Evolutionary conservation across 2,329 filamentous ascomycete genomes (phyloP).

Genomic region (Fusarium circinatum): DNA sequence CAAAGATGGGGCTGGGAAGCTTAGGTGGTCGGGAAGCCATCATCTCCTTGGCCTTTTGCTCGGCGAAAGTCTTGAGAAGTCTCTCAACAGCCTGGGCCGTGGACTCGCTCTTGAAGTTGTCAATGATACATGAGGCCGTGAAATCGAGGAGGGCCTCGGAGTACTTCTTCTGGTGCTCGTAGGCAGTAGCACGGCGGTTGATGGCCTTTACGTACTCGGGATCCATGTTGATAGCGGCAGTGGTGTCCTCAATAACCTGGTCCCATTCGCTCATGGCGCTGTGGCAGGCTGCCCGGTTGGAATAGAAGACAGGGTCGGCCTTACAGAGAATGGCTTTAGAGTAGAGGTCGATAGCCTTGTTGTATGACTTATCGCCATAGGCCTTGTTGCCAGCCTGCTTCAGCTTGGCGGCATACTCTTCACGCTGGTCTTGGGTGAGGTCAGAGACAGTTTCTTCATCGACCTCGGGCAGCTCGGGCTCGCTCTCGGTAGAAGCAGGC

Average conservation of each 20-base stretch:
- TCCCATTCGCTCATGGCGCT: constrained; percentile 94
- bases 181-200: constrained; percentile 95
- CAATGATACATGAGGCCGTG: constrained; percentile 98
- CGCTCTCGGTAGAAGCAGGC: constrained; percentile 63
- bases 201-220: constrained; percentile 97
- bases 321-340: constrained; percentile 97
- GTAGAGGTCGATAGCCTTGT: constrained; percentile 93
- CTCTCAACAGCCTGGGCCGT: constrained; percentile 92
- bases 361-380: constrained; percentile 93
- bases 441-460: constrained; percentile 65
- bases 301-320: constrained; percentile 97
- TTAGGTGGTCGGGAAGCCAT: constrained; percentile 85
- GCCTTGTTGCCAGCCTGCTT: constrained; percentile 97
- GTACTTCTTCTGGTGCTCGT: constrained; percentile 90
- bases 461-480: constrained; percentile 76
- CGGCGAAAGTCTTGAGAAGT: constrained; percentile 94
- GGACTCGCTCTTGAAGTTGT: constrained; percentile 91
- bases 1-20: constrained; percentile 94
- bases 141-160: constrained; percentile 97
- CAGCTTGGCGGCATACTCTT: constrained; percentile 87
- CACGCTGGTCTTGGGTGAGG: constrained; percentile 73
- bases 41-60: constrained; percentile 92
- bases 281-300: constrained; percentile 97
- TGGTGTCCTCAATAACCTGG: constrained; percentile 96
- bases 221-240: constrained; percentile 91